Evolutionary conservation across 2,329 filamentous ascomycete species (phyloP).

Genomic region (Penicillium oxalicum): DNA sequence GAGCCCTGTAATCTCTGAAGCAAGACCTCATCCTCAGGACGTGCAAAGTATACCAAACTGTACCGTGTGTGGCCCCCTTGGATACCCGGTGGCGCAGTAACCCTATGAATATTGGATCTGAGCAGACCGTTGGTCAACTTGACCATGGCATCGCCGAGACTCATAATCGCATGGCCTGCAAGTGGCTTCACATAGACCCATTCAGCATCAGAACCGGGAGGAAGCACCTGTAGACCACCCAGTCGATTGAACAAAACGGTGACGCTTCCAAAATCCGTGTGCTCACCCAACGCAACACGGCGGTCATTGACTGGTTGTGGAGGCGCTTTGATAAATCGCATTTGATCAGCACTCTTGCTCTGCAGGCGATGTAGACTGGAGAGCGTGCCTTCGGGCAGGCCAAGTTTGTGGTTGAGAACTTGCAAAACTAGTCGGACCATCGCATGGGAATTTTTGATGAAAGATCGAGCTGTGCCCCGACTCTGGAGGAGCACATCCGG

Average conservation of each 20-base stretch:
- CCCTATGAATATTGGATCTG: constrained; percentile 44
- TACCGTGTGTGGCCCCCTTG: constrained; percentile 44
- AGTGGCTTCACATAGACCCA: constrained; percentile 52
- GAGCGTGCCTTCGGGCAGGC: constrained; percentile 39
- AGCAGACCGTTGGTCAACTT: constrained; percentile 41
- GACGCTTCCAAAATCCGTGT: constrained; percentile 53
- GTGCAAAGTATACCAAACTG: constrained; percentile 51
- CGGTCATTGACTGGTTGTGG: constrained; percentile 42
- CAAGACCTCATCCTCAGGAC: constrained; percentile 46
- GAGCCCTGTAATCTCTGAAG: constrained; percentile 37
- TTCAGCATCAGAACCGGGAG: constrained; percentile 35
- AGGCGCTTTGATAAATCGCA: constrained; percentile 49
- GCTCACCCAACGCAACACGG: constrained; percentile 45
- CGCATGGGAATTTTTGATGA: constrained; percentile 42
- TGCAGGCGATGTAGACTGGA: constrained; percentile 43
- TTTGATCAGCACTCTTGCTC: constrained; percentile 45
- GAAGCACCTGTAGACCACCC: constrained; percentile 50
- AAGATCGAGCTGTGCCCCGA: constrained; percentile 37
- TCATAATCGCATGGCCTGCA: constrained; percentile 42
- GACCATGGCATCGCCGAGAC: constrained; percentile 42
- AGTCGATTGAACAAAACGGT: constrained; percentile 54
- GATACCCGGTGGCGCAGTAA: constrained; percentile 44
- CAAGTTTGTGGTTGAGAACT: constrained; percentile 42
- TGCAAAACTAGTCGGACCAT: constrained; percentile 43
- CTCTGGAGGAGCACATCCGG: constrained; percentile 38